Evolutionary conservation across 495 filamentous ascomycete species (phyloP), one percentile per base, ranked within the genome.

Genomic region (Saxispiralis lemnorum): DNA sequence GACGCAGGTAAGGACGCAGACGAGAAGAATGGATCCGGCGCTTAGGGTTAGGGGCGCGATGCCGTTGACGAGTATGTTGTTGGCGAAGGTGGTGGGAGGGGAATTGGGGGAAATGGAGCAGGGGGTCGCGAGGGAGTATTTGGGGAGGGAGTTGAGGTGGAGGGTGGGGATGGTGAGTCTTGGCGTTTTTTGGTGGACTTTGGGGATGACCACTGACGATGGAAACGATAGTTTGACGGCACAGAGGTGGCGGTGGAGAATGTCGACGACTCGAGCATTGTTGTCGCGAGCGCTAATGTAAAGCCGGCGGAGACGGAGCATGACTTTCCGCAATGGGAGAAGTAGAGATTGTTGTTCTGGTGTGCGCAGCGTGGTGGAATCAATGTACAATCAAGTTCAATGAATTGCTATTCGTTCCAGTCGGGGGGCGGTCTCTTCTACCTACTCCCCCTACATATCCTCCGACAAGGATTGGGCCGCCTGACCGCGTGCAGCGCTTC

Each of bases 21-120:
- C 31, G 6, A 38, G 38, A 24, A 17, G 15, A 15, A 7, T 40
- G 11, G 48, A 47, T 21, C 14, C 52, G 32, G 52, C 17, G 16
- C 30, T 59, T 1, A 36, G 55, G n/a, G 58, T 72, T 0, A 60
- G 66, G 13, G 72, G 70, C 3, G 71, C 69, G 1, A 60, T 79
- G 16, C 73, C 76, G 12, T 54, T 81, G 31, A 79, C 70, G 2
- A 58, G 63, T 7, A 63, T 62, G 11, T 53, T 81, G 42, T 51
- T 69, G 45, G 53, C 57, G 2, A 61, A 65, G 55, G 54, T 63
- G 3, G 43, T 49, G 28, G 51, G 42, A 4, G 63, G 63, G 5
- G 53, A 59, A 30, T 50, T 71, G 30, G 33, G 44, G 11, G 65
- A 63, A 32, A 54, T 79, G 24, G 51, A 63, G 12, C 53, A 61